These are phyloP conservation scores for Striga hermonthica DNA, from an alignment of 305 asterid species.

Conservation along the genomic window DNA sequence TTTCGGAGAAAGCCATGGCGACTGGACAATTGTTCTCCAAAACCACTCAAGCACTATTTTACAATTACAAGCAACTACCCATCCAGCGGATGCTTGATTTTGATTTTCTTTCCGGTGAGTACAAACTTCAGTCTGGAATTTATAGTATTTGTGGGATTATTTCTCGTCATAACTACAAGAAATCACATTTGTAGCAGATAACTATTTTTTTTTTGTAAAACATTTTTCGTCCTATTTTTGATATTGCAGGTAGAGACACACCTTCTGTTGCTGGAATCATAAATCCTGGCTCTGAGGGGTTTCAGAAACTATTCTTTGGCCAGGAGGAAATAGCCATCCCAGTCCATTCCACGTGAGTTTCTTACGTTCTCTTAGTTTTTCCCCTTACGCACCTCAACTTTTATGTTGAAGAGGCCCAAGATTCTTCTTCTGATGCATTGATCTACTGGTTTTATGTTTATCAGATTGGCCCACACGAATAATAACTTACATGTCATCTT, in stretches of 20 bases:
- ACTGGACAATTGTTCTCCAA: constrained; percentile 92
- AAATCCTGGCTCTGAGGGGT: constrained; percentile 99
- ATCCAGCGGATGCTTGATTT: constrained; percentile 99
- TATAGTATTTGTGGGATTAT: too few species aligned
- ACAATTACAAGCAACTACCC: constrained; percentile 88
- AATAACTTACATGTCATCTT: constrained; percentile 12
- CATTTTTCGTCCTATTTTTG: constrained; percentile 12
- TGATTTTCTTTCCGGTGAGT: constrained; percentile 92
- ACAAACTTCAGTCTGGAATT: constrained; percentile 11
- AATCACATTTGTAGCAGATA: neutral
- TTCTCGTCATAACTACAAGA: neutral
- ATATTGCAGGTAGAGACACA: constrained; percentile 70
- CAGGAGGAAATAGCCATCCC: constrained; percentile 92
- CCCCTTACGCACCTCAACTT: constrained; percentile 16
- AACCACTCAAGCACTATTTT: constrained; percentile 92
- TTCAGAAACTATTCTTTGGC: constrained; percentile 96
- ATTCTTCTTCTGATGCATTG: too few species aligned
- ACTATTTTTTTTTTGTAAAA: neutral
- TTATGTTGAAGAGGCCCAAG: constrained; percentile 16
- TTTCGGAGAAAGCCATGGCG: constrained; percentile 57
- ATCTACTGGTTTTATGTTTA: constrained; percentile 4
- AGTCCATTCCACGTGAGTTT: constrained; percentile 65
- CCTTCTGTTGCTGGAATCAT: constrained; percentile 98
- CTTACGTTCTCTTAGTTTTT: constrained; percentile 22
- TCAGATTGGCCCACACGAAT: neutral